Evolutionary conservation across 2,329 filamentous ascomycete species (phyloP), one percentile per base, ranked within the genome.

Genomic region (Colletotrichum sidae): DNA sequence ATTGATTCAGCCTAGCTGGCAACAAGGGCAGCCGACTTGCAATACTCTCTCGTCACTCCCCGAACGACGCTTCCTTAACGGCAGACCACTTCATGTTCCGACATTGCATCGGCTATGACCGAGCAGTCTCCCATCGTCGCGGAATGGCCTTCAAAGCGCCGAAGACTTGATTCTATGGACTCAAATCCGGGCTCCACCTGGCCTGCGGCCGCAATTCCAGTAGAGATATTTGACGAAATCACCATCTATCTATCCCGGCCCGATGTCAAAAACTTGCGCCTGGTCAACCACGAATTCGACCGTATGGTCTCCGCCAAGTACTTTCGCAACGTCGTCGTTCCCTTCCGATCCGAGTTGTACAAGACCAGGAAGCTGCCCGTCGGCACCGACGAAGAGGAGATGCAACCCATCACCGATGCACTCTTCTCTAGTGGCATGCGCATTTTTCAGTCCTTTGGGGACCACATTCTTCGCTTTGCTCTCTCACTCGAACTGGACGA

Each of bases 401-500:
- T 35, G 66, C 62, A 45, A 71, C 72, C 42, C 67, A 71, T 15
- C 65, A 70, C 39, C 70, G 68, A 52, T 61, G 57, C 39, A 39
- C 72, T 35, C 69, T 74, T 80, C 34, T 75, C 74, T 69, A 83
- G 83, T 61, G 88, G 88, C 39, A 84, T 90, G 72, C 81, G 85
- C 65, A 84, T 90, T 38, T 90, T 90, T 69, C 76, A 86, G 69
- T 82, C 83, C 13, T 89, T 90, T 73, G 87, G 87, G 10, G 77
- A 78, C 37, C 83, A 87, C 59, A 90, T 92, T 60, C 78, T 80
- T 35, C 84, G 83, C 57, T 91, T 90, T 70, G 90, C 88, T 6
- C 85, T 93, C 72, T 88, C 88, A 33, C 88, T 92, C 67, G 90
- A 92, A 70, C 81, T 92, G n/a, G 84, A 86, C 60, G 86, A 90